These are phyloP conservation scores for Pseudevernia furfuracea DNA, from an alignment of 495 filamentous ascomycete genomes.

Conservation along the genomic window DNA sequence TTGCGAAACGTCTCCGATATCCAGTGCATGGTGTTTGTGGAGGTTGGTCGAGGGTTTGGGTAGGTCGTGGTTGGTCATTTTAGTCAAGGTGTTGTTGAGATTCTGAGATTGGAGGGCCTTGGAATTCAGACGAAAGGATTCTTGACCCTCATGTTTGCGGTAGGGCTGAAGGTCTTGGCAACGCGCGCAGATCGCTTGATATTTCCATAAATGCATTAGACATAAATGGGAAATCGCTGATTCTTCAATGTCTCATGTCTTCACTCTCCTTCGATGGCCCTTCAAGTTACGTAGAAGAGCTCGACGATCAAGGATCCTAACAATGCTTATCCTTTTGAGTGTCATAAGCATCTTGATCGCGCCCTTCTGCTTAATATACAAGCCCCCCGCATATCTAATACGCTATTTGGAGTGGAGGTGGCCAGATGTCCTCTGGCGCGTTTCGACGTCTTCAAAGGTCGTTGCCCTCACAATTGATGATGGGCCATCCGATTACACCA, in stretches of 20 bases:
- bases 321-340: constrained; percentile 44
- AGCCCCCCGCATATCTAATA: constrained; percentile 61
- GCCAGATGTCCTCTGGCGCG: constrained; percentile 69
- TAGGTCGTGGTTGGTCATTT: no score
- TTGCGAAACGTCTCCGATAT: neutral
- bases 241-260: constrained; percentile 31
- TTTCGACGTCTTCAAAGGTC: constrained; percentile 48
- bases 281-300: constrained; percentile 45
- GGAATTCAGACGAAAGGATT: no score
- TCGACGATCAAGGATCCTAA: constrained; percentile 47
- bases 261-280: constrained; percentile 42
- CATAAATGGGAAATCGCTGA: constrained; percentile 10
- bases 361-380: constrained; percentile 64
- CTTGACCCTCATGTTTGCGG: neutral
- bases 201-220: no score
- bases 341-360: constrained; percentile 41
- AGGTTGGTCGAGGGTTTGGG: neutral
- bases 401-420: constrained; percentile 58
- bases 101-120: no score
- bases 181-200: no score
- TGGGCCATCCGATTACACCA: constrained; percentile 64
- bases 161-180: neutral
- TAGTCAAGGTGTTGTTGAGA: no score
- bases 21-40: neutral
- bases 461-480: constrained; percentile 83